Base-by-base conservation (phyloP, 768 basidiomycete species). In the Hygrophorus russula region DNA sequence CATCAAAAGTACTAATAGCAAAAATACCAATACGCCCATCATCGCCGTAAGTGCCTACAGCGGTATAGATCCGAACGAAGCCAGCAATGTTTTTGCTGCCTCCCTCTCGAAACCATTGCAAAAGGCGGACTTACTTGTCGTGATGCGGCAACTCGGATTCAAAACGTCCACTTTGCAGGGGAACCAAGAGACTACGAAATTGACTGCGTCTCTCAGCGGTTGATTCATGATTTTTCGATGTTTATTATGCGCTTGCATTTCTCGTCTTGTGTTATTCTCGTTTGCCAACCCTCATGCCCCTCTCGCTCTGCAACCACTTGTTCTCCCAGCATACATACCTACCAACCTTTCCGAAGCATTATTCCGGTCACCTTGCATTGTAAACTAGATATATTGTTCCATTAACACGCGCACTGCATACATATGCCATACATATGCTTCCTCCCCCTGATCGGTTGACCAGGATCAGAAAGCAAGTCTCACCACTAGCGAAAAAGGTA, bases 1-100 rank as follows among this genome's bases (percentile, higher is more conserved):
- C 64, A 94, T 99, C 69, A 91, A 91, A 68, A 91, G 82, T 52
- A 97, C 93, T 13, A 90, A 88, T 59, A 91, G 89, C 69, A 93
- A 83, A 67, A 98, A 98, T 55, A 80, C 84, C 40, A 81, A 75
- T 52, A 93, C 91, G 9, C 94, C 94, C 0, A 97, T 93, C 41
- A 79, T 94, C 47, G 85, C 89, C 42, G 80, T 94, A 40, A 93
- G 87, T 57, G 89, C 88, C 27, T 91, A 91, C 59, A 82, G 86
- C 50, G 77, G 79, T 8, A 68, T 67, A 13, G 85, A 89, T 47
- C 67, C 73, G 27, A 71, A 64, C 47, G 80, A 80, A 44, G 70
- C 67, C 36, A 78, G 71, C 59, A 78, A 77, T 47, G 61, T 89
- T 39, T 91, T 91, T 56, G 71, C 83, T 10, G 86, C 84, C 1